Conservation (phyloP, 306 rosid species). For the Trichosanthes truncata region DNA sequence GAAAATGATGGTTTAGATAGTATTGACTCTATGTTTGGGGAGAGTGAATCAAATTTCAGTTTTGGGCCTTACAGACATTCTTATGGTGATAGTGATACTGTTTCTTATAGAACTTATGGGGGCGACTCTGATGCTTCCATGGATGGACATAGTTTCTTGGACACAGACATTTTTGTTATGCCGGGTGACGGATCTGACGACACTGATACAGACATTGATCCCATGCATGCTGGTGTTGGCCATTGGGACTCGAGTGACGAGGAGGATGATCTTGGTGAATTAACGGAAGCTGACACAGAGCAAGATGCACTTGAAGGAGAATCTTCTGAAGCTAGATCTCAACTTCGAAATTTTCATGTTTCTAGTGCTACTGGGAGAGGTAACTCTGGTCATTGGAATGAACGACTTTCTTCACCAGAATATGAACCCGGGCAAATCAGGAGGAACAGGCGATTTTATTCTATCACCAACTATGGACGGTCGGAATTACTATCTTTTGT, state of each 20-base stretch:
- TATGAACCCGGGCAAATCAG: conserved; percentile 35
- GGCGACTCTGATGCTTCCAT: conserved; percentile 82
- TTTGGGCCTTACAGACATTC: conserved; percentile 39
- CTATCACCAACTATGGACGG: conserved; percentile 16
- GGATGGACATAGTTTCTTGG: conserved; percentile 64
- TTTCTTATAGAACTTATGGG: conserved; percentile 61
- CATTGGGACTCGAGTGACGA: conserved; percentile 57
- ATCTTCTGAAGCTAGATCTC: conserved; percentile 28
- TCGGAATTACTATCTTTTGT: conserved; percentile 31
- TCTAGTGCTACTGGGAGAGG: conserved; percentile 32
- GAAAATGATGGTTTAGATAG: conserved; percentile 78
- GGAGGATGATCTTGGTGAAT: conserved; percentile 40
- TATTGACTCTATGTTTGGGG: conserved; percentile 50
- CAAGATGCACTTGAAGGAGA: conserved; percentile 17
- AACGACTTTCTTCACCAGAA: conserved; percentile 30
- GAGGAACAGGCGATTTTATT: conserved; percentile 29
- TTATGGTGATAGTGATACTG: conserved; percentile 52
- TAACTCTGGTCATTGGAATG: conserved; percentile 26
- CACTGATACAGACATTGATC: conserved; percentile 85
- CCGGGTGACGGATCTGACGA: conserved; percentile 42
- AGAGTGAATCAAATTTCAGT: conserved; percentile 62
- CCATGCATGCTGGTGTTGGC: conserved; percentile 75
- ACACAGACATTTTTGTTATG: conserved; percentile 35
- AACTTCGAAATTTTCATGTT: conserved; percentile 28
- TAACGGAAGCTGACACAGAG: conserved; percentile 45